Conservation (phyloP, 2,329 filamentous ascomycete genomes). For the Aspergillus quadrilineatus region DNA sequence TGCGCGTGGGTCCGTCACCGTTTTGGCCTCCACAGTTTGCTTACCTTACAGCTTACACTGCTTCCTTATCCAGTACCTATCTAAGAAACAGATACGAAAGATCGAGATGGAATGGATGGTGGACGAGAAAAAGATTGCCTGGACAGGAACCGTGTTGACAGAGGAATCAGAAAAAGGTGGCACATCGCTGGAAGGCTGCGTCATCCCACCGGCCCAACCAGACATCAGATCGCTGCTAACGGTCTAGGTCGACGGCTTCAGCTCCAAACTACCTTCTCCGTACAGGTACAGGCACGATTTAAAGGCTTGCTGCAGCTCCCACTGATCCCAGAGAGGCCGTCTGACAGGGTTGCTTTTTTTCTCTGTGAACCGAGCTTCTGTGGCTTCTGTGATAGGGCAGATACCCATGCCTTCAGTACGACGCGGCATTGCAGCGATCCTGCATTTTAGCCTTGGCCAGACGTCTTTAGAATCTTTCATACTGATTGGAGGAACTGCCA, state of each 20-base stretch:
- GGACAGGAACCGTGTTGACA: background rate
- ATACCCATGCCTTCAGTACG: background rate
- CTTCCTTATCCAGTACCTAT: background rate
- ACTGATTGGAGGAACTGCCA: background rate
- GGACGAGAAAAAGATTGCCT: background rate
- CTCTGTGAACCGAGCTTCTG: background rate
- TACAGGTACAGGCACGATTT: background rate
- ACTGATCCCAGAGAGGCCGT: background rate
- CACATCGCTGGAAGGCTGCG: background rate
- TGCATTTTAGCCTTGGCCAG: background rate
- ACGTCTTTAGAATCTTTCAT: background rate
- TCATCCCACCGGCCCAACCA: conserved; percentile 4
- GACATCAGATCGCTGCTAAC: background rate
- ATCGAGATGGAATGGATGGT: background rate
- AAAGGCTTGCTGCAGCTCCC: background rate
- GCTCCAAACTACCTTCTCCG: background rate
- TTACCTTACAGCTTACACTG: background rate
- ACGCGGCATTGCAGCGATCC: background rate
- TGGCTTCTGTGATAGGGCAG: background rate
- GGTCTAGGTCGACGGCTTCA: background rate
- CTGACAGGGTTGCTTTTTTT: background rate
- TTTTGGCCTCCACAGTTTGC: background rate
- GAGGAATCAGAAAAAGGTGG: background rate
- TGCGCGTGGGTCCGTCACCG: conserved; percentile 10
- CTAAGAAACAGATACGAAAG: background rate